Percentiles rank a stretch among this genome's conserved stretches.
Conservation (phyloP, 2,329 filamentous ascomycete species). For the Phaeoacremonium minimum region DNA sequence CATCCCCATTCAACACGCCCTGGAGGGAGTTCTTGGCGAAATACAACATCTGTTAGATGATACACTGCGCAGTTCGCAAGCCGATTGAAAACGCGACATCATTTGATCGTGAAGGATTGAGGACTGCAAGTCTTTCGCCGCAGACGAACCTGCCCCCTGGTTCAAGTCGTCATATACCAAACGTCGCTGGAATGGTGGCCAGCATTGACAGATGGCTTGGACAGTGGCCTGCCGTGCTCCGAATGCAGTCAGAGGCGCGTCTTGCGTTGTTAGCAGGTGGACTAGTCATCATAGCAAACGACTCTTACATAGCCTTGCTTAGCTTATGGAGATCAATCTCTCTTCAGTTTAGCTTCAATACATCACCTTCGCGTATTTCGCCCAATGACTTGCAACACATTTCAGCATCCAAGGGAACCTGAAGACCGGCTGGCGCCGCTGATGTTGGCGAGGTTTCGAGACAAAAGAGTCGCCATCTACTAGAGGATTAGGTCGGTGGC, state of each 20-base stretch:
- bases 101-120: conserved; percentile 46
- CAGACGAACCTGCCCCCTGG: conserved; percentile 46
- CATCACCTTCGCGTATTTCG: too few relatives aligned
- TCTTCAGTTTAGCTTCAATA: too few relatives aligned
- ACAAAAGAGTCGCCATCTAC: too few relatives aligned
- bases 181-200: conserved; percentile 66
- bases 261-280: conserved; percentile 63
- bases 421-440: too few relatives aligned
- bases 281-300: too few relatives aligned
- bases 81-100: conserved; percentile 52
- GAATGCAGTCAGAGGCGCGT: conserved; percentile 55
- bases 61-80: conserved; percentile 52
- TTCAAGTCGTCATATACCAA: conserved; percentile 53
- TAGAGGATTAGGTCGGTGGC: too few relatives aligned
- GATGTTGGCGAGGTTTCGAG: too few relatives aligned
- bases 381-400: too few relatives aligned
- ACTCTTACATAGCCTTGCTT: too few relatives aligned
- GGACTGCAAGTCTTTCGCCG: conserved; percentile 39
- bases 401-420: too few relatives aligned
- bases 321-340: too few relatives aligned
- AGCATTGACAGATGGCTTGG: conserved; percentile 55
- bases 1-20: neutral
- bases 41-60: conserved; percentile 45
- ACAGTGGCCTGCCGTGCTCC: conserved; percentile 66
- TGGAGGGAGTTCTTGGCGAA: neutral